phyloP scores from a whole-genome alignment of 257 asterid genomes.

The Solanum lycopersicoides region DNA sequence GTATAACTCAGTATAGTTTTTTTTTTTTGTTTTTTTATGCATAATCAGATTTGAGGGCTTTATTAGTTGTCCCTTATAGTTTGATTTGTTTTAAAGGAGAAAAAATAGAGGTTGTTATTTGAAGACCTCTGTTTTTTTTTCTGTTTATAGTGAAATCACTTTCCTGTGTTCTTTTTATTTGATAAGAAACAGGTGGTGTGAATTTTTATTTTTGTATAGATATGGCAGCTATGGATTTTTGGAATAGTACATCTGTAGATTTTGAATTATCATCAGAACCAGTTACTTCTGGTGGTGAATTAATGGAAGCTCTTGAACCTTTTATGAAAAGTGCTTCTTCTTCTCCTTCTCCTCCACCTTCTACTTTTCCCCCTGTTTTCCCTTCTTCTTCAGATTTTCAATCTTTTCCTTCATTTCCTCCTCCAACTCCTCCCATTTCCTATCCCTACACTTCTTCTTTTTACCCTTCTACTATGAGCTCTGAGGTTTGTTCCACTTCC shows the following conservation, averaged over 20 bases:
- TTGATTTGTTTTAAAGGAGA: constrained; percentile 9
- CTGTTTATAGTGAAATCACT: background rate
- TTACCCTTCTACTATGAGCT: background rate
- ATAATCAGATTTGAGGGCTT: constrained; percentile 33
- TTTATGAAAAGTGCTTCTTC: constrained; percentile 75
- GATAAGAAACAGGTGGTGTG: constrained; percentile 42
- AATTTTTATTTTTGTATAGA: background rate
- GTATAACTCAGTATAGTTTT: background rate
- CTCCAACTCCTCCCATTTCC: constrained; percentile 2
- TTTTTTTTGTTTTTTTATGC: background rate
- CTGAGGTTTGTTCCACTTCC: constrained; percentile 8
- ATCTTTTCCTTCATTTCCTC: background rate
- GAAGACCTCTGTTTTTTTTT: constrained; percentile 24
- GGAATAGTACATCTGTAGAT: constrained; percentile 45
- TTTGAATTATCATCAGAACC: constrained; percentile 14
- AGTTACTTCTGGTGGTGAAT: constrained; percentile 64
- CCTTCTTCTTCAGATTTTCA: background rate
- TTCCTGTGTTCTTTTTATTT: constrained; percentile 45
- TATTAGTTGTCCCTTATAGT: constrained; percentile 47
- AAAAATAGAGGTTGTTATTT: constrained; percentile 58
- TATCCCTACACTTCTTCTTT: constrained; percentile 20
- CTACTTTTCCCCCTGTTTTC: background rate
- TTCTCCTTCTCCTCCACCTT: background rate
- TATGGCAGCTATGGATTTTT: constrained; percentile 68
- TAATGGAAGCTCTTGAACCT: constrained; percentile 97